Evolutionary conservation across 495 filamentous ascomycete species (phyloP), one percentile per base, ranked within the genome.

Genomic region (Talaromyces ruber): DNA sequence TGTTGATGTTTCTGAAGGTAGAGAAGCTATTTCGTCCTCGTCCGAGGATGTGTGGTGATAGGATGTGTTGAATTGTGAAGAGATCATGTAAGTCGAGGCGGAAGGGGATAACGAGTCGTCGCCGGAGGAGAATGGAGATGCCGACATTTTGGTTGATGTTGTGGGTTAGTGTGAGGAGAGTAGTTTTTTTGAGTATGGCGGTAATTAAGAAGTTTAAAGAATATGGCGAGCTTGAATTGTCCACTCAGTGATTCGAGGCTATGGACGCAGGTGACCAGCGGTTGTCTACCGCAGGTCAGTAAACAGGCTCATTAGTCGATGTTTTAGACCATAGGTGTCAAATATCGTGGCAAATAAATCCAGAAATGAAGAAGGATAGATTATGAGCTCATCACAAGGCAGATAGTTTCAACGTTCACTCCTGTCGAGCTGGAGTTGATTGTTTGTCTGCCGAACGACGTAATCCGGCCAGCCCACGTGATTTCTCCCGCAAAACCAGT

Each of bases 1-100:
- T 28, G 82, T 77, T 64, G 84, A 88, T 37, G 86, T 82, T 62
- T 86, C 82, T 53, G 90, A 93, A 37, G 91, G 88, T 3, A 95
- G 82, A 14, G 90, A 94, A 64, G 90, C 88, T 68, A 92, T 70
- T 4, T 92, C 90, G 63, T 91, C 87, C 55, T 83, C 78, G 59
- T 82, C 81, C 63, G 74, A 72, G 53, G 67, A 71, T 59, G 68
- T 69, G 24, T 11, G 14, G 22, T 50, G 26, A 12, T 62, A 47
- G 64, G 74, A 74, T 63, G 73, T 69, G 66, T 68, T 66, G 65
- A 76, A 68, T 24, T 58, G 55, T 51, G 77, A 73, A 37, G 77
- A 69, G 37, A 76, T 66, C 66, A 77, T 73, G 68, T 77, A 76
- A 54, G 74, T 64, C 30, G 76, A 78, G 64, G 77, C 68, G 56